Evolutionary conservation across 768 basidiomycete species (phyloP), one percentile per base, ranked within the genome.

Genomic region (Podaxis sp.): DNA sequence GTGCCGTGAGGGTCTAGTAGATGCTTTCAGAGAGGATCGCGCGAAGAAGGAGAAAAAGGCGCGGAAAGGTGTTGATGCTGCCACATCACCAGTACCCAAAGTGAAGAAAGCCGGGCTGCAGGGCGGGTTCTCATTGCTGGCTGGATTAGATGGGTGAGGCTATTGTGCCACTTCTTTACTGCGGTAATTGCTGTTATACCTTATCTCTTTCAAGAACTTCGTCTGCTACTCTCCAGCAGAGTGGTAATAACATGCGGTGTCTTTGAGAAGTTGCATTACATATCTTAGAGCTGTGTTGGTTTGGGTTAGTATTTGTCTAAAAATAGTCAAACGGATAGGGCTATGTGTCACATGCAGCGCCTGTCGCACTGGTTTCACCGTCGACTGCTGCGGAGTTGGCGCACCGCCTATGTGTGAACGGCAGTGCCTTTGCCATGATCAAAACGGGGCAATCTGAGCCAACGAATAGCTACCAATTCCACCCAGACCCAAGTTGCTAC

Each of bases 21-120:
- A 79, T 59, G 74, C 75, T 4, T 87, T 86, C 62, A 73, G 72
- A 5, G 77, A 76, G 50, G 84, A 85, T 59, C 71, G 68, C 32
- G 70, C 66, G 59, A 83, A 79, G 68, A 84, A 79, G 67, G 48
- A 68, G 27, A 85, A 73, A 62, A 74, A 68, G 56, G 52, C 50
- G 47, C 72, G 62, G 50, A 68, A 65, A 35, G 67, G 63, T 57
- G 68, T 65, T 59, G 36, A 14, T 50, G 42, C 40, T 42, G 48
- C 28, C 5, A 48, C 51, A 16, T 54, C 59, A 23, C 55, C 50
- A 36, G 23, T 50, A 23, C 38, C 48, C 36, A 50, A 55, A 48
- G 42, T 50, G 48, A 64, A 57, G 50, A 25, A 59, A 51, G 50
- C 27, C 16, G 32, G 59, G 16, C n/a, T n/a, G 21, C 18, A 44